These are phyloP conservation scores for Trichophyton rubrum DNA, from an alignment of 2,329 filamentous ascomycete genomes.

Conservation along the genomic window DNA sequence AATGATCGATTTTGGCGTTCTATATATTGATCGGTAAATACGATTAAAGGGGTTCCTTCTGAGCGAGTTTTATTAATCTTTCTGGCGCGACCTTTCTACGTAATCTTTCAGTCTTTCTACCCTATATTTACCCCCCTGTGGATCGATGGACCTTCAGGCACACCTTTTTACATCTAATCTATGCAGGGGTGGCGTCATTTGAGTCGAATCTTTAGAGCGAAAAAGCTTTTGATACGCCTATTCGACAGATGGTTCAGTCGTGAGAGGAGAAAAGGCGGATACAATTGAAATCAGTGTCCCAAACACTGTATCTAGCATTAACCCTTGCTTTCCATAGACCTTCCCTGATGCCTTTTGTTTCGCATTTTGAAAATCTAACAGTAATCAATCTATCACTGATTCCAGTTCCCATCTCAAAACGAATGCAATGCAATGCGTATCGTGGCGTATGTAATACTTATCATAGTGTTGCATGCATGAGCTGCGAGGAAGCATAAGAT, in stretches of 20 bases:
- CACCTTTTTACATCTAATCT: not conserved
- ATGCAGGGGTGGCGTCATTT: not conserved
- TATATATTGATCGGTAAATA: not conserved
- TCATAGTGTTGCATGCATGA: not conserved
- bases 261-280: not conserved
- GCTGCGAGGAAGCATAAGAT: not conserved
- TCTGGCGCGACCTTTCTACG: not conserved
- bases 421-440: not conserved
- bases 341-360: not conserved
- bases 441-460: not conserved
- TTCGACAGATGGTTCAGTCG: not conserved
- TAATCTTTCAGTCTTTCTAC: too few relatives aligned
- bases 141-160: too few relatives aligned
- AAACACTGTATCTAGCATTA: not conserved
- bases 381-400: not conserved
- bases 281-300: not conserved
- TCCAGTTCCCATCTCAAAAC: not conserved
- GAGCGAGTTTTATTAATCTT: not conserved
- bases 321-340: not conserved
- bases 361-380: not conserved
- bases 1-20: conserved; percentile 3
- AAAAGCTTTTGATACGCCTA: not conserved
- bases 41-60: not conserved
- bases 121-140: too few relatives aligned
- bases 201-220: not conserved